Evolutionary conservation across 495 filamentous ascomycete species (phyloP), one percentile per base, ranked within the genome.

Genomic region (Gamarada debralockiae): DNA sequence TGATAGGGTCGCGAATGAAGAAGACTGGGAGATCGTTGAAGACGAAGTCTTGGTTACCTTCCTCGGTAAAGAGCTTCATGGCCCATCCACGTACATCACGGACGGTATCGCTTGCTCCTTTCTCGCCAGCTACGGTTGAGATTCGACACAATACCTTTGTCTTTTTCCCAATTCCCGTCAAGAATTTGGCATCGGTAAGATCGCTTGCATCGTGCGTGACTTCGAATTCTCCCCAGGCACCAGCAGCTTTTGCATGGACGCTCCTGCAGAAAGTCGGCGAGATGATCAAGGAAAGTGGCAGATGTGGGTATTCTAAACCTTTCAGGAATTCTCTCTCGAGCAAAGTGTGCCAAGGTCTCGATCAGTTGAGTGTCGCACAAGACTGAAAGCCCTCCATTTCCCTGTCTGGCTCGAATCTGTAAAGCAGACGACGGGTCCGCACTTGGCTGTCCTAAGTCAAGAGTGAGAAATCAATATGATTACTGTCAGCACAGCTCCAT

Each of bases 11-110:
- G 1, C 78, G 66, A 52, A 80, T 65, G 55, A 80, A 79, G 61
- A 80, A 80, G 0, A 80, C 67, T 8, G 43, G 68, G 58, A 58
- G 62, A 47, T 69, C 31, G 36, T 68, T 68, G 56, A 68, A 69
- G 0, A 70, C 68, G 57, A 61, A 68, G 22, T 70, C 68, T 5
- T 62, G 59, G 31, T 70, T 70, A 12, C 68, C 68, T 61, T 89
- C 81, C 31, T 84, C 73, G 3, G 85, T 87, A 54, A 83, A 84
- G 70, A 87, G 82, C 67, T 83, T 79, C 7, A 79, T 78, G 0
- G 85, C 84, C 63, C 88, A 90, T 0, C 87, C 87, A 55, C 87
- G 83, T 1, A 89, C 82, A 68, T 91, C 87, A 47, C 87, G 74
- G 9, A 79, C 84, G 0, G 79, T 83, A 59, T 92, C 87, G 1